Evolutionary conservation across 352 stramenopile species (phyloP).

Genomic region (Globisporangium rhizosaccharum): DNA sequence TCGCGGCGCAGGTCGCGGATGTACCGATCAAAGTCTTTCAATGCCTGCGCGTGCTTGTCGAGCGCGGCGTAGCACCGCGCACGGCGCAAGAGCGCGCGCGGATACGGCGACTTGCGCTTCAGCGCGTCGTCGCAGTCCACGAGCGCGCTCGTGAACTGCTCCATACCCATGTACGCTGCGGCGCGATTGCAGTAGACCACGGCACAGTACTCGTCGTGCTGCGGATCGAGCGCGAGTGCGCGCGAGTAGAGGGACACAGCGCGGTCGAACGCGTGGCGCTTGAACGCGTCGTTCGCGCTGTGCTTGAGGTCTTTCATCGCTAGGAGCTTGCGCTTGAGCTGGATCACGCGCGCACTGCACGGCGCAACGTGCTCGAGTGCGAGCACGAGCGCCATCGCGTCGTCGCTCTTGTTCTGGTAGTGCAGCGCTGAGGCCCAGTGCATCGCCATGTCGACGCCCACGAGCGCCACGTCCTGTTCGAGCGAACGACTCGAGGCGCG

Average conservation of each 20-base stretch:
- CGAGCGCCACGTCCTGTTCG: conserved; percentile 34
- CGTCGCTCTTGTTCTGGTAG: conserved; percentile 64
- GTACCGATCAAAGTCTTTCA: conserved; percentile 77
- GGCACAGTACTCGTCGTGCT: conserved; percentile 70
- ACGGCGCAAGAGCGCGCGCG: conserved; percentile 52
- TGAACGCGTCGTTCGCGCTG: conserved; percentile 65
- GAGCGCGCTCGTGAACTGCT: conserved; percentile 56
- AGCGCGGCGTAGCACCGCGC: conserved; percentile 64
- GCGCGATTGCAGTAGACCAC: conserved; percentile 82
- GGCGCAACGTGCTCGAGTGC: conserved; percentile 59
- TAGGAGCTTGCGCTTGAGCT: conserved; percentile 55
- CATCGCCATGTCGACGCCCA: conserved; percentile 64
- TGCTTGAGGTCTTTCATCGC: conserved; percentile 69
- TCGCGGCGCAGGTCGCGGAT: conserved; percentile 38
- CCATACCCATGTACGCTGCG: conserved; percentile 70
- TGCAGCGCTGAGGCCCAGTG: conserved; percentile 57
- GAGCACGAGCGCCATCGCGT: conserved; percentile 45
- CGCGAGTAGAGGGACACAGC: conserved; percentile 61
- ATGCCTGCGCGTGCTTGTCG: conserved; percentile 47
- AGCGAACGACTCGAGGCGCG: neutral
- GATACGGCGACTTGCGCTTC: conserved; percentile 51
- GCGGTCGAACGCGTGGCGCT: conserved; percentile 40
- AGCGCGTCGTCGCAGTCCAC: conserved; percentile 74
- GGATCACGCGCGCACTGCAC: conserved; percentile 66
- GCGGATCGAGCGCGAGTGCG: conserved; percentile 51